Base-by-base conservation (phyloP, 352 stramenopile species). In the Pythium chondricola region DNA sequence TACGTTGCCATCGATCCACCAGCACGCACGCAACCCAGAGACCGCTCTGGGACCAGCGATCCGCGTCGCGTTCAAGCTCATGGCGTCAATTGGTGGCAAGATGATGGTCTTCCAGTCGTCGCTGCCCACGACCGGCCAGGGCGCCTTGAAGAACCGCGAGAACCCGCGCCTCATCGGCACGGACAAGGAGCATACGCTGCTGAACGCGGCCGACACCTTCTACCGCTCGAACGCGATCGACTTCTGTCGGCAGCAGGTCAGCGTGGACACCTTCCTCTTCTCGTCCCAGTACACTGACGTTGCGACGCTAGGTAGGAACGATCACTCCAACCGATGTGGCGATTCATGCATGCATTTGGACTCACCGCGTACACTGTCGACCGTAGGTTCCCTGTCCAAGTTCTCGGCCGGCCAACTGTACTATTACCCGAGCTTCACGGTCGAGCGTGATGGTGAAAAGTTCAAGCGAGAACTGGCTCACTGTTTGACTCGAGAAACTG, bases 191-290 rank as follows among this genome's bases (percentile, higher is more conserved):
- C 85, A 97, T 61, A 76, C 78, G n/a, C 61, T 98, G 35, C 67
- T 98, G 25, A 92, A 89, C 41, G 56, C 89, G 1, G 85, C 87
- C 5, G 83, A 96, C 37, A 88, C 82, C 63, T 95, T 95, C 52
- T 97, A 96, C 61, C 71, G 77, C 11, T 88, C 90, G 30, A 93
- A 92, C 36, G 88, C 95, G 5, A 90, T 98, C 61, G 96, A 99
- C 68, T 98, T 99, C 54, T 97, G 83, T 63, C 80, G 96, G 33
- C 83, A 98, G 55, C 97, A 99, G 87, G 97, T 99, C 53, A 97
- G 86, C 54, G 95, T 99, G n/a, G 97, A 99, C 59, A 95, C 98
- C 56, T 99, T 98, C 70, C 63, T 99, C 2, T 98, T 98, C 67
- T 88, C 94, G 16, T 75, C 73, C 1, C 79, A 89, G 65, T 99